Base-by-base conservation (phyloP, 1,284 basidiomycete genomes). In the Sparassis latifolia region DNA sequence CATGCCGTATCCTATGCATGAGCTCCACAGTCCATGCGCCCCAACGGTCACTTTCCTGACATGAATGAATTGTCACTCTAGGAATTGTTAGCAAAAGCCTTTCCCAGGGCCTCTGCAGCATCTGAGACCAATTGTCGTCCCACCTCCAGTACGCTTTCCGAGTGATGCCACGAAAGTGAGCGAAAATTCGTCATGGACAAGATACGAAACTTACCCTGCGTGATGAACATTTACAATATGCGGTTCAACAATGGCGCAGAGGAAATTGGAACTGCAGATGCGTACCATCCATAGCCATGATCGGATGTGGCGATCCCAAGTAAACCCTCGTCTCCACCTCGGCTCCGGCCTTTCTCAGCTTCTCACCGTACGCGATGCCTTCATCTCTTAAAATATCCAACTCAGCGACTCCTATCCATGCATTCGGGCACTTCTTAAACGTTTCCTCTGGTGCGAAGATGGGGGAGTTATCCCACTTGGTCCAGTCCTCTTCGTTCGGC, bases 211-310 rank as follows among this genome's bases (percentile, higher is more conserved):
- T 20, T 20, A 20, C 20, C 20, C 20, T 20, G 20, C 20, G 20
- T 20, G 20, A 20, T 20, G 20, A 20, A 20, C 20, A 20, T 20
- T 20, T 20, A 20, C 20, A 20, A 20, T 20, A 20, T 20, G 20
- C 20, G 20, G 20, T 20, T 20, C 20, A 20, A 20, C 20, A 20
- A 20, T 20, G 20, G 20, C 20, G 20, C 20, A 20, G 20, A 20
- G 20, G 20, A 20, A 20, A 20, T 20, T 20, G 20, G 20, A 20
- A 20, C 20, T 20, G 20, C 1, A 28, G 27, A 42, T 29, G 66
- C 77, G 58, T 53, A 75, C 82, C 80, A 54, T 86, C 83, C 78
- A 86, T 82, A 4, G 79, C 79, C 76, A 86, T 78, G 44, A 84
- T 79, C 0, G 81, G 82, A 66, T 86, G 84, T 28, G 84, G 81